Conservation (phyloP, 163 green algal species). For the Chloromonas sp. region DNA sequence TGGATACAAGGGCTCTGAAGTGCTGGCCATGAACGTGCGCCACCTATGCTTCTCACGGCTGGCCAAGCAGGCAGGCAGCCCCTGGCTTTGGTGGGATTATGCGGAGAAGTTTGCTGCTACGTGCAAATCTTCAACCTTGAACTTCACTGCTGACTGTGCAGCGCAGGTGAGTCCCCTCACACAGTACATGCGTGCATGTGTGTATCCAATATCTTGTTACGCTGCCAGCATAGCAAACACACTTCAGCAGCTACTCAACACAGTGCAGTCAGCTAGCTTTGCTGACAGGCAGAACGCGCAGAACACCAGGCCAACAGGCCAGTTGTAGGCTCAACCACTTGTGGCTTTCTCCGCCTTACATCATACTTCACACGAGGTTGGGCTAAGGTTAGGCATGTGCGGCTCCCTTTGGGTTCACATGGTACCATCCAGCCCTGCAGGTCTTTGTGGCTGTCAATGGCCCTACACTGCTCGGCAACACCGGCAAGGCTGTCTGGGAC, state of each 20-base stretch:
- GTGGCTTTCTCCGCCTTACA: no score
- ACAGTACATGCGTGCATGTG: not conserved
- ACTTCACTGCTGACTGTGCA: slow-evolving; percentile 73
- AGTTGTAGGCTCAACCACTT: no score
- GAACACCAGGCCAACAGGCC: no score
- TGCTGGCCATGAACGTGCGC: slow-evolving; percentile 79
- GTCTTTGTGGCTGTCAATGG: not conserved
- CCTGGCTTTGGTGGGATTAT: slow-evolving; percentile 84
- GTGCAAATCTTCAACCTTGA: slow-evolving; percentile 63
- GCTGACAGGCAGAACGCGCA: no score
- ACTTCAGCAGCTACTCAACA: no score
- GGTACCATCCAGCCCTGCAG: not conserved
- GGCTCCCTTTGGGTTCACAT: no score
- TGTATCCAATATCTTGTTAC: no score
- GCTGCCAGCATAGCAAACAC: no score
- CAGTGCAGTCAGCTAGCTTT: no score
- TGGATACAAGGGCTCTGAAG: slow-evolving; percentile 73
- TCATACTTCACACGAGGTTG: no score
- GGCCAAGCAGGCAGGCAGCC: slow-evolving; percentile 41
- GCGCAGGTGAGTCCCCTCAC: slow-evolving; percentile 11
- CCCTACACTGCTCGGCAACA: not conserved
- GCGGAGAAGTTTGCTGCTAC: slow-evolving; percentile 54
- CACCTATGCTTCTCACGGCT: slow-evolving; percentile 75
- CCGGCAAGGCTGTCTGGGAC: not conserved
- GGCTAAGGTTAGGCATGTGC: no score